These are phyloP conservation scores for Pichia heedii DNA, from an alignment of 805 yeast species.

Conservation along the genomic window DNA sequence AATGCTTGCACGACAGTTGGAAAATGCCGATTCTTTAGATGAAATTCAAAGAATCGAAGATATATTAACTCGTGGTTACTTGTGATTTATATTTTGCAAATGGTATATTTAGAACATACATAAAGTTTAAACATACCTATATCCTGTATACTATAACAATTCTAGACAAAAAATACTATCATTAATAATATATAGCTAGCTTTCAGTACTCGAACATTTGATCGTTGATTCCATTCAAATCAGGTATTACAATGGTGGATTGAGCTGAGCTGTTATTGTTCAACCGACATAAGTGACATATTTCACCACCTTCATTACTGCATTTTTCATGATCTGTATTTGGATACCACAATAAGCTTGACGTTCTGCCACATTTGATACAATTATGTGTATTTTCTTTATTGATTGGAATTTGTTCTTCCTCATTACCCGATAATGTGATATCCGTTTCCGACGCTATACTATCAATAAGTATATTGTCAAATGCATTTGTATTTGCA, in stretches of 20 bases:
- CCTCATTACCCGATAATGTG: no score
- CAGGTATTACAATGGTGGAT: neutral
- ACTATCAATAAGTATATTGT: no score
- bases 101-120: no score
- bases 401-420: no score
- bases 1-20: constrained; percentile 43
- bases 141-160: no score
- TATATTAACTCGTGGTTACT: constrained; percentile 34
- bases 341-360: constrained; percentile 6
- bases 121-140: no score
- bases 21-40: constrained; percentile 55
- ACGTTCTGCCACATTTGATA: neutral
- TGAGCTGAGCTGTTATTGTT: neutral
- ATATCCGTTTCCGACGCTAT: no score
- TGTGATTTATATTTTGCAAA: no score
- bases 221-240: neutral
- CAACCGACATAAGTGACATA: constrained; percentile 4
- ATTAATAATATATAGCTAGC: no score
- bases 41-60: constrained; percentile 69
- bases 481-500: no score
- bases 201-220: neutral
- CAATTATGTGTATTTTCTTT: constrained; percentile 1
- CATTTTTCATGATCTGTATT: neutral
- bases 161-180: no score
- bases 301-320: neutral